Evolutionary conservation across 768 basidiomycete genomes (phyloP), one percentile per base, ranked within the genome.

Genomic region (Trametes cubensis): DNA sequence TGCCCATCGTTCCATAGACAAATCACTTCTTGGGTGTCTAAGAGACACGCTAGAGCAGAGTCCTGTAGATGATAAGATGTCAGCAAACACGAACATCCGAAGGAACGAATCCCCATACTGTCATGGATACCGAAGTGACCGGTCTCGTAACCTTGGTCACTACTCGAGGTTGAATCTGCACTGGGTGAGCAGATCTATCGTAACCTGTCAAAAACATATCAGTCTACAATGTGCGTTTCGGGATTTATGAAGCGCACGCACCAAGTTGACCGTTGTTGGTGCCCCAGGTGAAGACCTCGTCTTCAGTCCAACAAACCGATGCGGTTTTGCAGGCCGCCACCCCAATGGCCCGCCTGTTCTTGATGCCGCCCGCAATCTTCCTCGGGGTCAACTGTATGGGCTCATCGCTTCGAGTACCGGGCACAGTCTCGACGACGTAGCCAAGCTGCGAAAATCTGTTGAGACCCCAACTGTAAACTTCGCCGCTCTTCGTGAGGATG

Each of bases 201-300:
- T 95, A 95, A 1, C 92, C 91, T 91, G 57, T 10, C 26, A 38
- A 4, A 14, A n/a, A 49, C 11, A 28, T 2, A 14, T 28, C 13
- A 21, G 15, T 52, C 11, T 28, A 6, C 10, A 7, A 26, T 0
- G 38, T 6, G 20, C 2, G 23, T 10, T 1, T 17, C 42, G 5
- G 42, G 11, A 38, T 34, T 11, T 2, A 2, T 1, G 2, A 8
- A 0, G 8, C 10, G 8, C 1, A 51, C 81, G 55, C 62, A 86
- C 95, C 95, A 4, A 98, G 80, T 72, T 99, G 97, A 0, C 97
- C 97, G 44, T 81, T 83, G 73, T 98, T 97, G 25, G 89, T 92
- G 0, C 97, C 97, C 95, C 95, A 98, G 0, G 93, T 94, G 72
- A 83, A 95, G 2, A 94, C 82, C 45, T 85, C 77, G 11, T 67